Percentiles rank a stretch among this genome's conserved stretches.
These are phyloP conservation scores for Pseudofabraea citricarpa DNA, from an alignment of 2,329 filamentous ascomycete species.

Conservation along the genomic window DNA sequence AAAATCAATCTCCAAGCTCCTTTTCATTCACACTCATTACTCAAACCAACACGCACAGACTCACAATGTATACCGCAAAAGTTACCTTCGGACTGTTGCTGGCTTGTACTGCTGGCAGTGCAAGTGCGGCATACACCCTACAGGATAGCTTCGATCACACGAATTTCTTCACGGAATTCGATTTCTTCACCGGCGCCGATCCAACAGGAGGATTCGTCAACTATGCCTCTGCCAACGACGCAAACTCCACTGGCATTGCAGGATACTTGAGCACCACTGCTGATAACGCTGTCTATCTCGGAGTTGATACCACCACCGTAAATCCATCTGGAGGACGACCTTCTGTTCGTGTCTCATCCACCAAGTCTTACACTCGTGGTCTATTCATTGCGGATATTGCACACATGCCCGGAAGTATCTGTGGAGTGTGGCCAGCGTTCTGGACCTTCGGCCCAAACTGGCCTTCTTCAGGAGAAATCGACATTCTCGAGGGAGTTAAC, in stretches of 20 bases:
- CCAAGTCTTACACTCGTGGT: constrained; percentile 47
- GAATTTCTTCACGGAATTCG: constrained; percentile 42
- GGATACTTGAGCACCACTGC: constrained; percentile 8
- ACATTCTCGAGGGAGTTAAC: constrained; percentile 77
- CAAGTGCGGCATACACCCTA: constrained; percentile 34
- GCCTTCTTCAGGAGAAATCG: constrained; percentile 70
- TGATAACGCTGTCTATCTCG: constrained; percentile 58
- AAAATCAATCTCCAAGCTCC: not conserved
- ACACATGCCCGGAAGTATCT: constrained; percentile 54
- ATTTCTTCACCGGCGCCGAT: constrained; percentile 54
- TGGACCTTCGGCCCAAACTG: constrained; percentile 56
- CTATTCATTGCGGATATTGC: constrained; percentile 53
- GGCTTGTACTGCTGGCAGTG: constrained; percentile 17
- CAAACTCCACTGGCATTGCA: constrained; percentile 48
- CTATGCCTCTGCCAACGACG: constrained; percentile 57
- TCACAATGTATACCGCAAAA: constrained; percentile 18
- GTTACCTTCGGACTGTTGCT: constrained; percentile 26
- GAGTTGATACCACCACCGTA: constrained; percentile 58
- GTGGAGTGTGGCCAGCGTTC: constrained; percentile 58
- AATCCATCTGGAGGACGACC: constrained; percentile 55
- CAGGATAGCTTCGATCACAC: constrained; percentile 37
- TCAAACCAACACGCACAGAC: not conserved
- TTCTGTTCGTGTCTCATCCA: constrained; percentile 63
- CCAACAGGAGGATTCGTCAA: constrained; percentile 72
- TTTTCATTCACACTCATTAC: not conserved